phyloP scores from a whole-genome alignment of 139 green algal genomes.

The Tetradesmus obliquus region DNA sequence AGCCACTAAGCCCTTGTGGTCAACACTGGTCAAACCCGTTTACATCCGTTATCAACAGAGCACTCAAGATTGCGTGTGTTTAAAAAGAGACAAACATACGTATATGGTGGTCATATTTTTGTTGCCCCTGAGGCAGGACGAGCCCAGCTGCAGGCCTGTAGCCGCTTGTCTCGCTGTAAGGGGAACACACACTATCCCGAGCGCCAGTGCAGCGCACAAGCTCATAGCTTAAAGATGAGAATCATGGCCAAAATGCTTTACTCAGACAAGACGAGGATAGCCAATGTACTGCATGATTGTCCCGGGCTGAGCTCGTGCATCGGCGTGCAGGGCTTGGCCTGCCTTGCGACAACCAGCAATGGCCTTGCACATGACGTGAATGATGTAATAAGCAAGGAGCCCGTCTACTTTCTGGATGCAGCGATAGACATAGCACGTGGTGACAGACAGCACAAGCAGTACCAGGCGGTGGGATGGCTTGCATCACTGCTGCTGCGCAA shows the following conservation, averaged over 20 bases:
- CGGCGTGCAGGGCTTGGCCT: not conserved
- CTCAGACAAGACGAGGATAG: not conserved
- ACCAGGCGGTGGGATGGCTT: not conserved
- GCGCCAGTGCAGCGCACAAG: not conserved
- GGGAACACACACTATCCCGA: not conserved
- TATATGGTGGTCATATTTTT: not conserved
- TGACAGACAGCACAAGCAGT: not conserved
- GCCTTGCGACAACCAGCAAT: not conserved
- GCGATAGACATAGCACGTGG: not conserved
- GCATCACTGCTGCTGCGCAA: not conserved
- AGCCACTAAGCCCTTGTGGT: no score
- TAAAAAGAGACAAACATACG: not conserved
- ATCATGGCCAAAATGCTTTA: not conserved
- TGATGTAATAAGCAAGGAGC: not conserved
- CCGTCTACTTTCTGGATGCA: not conserved
- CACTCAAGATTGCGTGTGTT: not conserved
- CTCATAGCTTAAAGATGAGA: not conserved
- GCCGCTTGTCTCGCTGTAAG: not conserved
- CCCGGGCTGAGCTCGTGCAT: not conserved
- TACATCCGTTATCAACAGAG: no score
- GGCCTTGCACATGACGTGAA: not conserved
- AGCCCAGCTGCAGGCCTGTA: not conserved
- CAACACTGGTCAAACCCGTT: no score
- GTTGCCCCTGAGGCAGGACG: no score
- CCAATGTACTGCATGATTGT: not conserved